Evolutionary conservation across 495 filamentous ascomycete genomes (phyloP), one percentile per base, ranked within the genome.

Genomic region (Podospora bellae-mahoneyi): DNA sequence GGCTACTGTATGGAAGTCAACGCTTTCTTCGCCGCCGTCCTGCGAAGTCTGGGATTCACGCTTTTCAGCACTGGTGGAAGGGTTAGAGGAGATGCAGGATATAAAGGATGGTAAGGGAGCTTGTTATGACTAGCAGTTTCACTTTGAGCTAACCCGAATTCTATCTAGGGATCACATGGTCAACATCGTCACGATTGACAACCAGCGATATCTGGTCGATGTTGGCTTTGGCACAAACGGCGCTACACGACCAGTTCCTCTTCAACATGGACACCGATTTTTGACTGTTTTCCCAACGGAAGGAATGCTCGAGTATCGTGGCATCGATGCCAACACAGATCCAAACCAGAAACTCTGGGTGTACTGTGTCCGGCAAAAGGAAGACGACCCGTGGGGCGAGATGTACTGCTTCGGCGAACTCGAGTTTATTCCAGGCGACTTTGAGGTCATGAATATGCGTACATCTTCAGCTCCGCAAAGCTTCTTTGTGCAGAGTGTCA

Each of bases 1-100:
- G 91, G 91, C 0, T 92, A 93, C 71, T 94, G 90, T 78, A 89
- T 94, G 83, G 91, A 94, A 72, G 82, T 85, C 62, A 93, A 89
- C 74, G 80, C 81, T 39, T 85, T 93, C 61, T 91, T 93, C 58
- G 83, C 84, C 54, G 82, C 82, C 20, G 78, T 92, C 18, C 78
- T 96, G 18, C 77, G 85, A 23, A 85, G 80, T 18, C 73, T 93
- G 3, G 91, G 90, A 0, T 94, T 83, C 66, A 70, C 76, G 0
- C 77, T 89, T 0, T 86, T 86, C 69, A 83, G 69, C 32, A 73
- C 71, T 0, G 83, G 82, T 5, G 82, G 72, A 13, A 70, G 79
- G 13, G 79, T 84, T 0, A 77, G 69, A 13, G 53, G n/a, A 5
- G 72, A 71, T 19, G 55, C 62, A 2, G 71, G 73, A 18, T 81